Percentiles rank a stretch among this genome's conserved stretches.
Evolutionary conservation across 2,329 filamentous ascomycete genomes (phyloP).

Genomic region (Nothophaeocryptopus gaeumannii): DNA sequence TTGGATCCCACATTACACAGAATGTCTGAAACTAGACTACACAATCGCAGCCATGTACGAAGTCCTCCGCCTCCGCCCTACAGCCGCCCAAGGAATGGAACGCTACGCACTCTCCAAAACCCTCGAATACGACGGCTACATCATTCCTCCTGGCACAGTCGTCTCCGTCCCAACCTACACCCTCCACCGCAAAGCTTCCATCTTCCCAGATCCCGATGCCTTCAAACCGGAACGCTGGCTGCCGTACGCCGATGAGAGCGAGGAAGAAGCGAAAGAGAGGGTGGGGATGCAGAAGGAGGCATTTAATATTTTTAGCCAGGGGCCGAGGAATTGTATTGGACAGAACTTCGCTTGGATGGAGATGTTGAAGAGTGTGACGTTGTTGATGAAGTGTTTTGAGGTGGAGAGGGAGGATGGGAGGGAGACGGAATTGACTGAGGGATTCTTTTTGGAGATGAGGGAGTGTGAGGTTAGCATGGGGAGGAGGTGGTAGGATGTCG

Average conservation of each 20-base stretch:
- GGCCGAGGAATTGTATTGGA: conserved; percentile 16
- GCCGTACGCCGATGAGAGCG: too few species aligned
- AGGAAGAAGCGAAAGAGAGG: too few species aligned
- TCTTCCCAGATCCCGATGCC: not conserved
- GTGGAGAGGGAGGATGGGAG: too few species aligned
- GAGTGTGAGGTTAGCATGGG: too few species aligned
- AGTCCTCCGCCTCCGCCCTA: not conserved
- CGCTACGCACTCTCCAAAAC: not conserved
- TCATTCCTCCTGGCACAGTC: not conserved
- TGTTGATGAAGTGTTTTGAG: too few species aligned
- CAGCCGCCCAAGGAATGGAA: not conserved
- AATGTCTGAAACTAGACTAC: not conserved
- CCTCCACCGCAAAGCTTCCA: not conserved
- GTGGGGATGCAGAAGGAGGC: too few species aligned
- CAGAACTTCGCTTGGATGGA: conserved; percentile 11
- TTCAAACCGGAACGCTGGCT: not conserved
- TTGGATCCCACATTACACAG: too few species aligned
- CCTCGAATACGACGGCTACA: not conserved
- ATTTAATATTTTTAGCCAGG: conserved; percentile 2
- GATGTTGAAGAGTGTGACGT: conserved; percentile 1
- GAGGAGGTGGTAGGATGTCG: too few species aligned
- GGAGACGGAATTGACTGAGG: too few species aligned
- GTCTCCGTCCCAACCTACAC: not conserved
- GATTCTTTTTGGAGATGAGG: too few species aligned
- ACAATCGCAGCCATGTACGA: not conserved